Evolutionary conservation across 2,329 filamentous ascomycete species (phyloP), one percentile per base, ranked within the genome.

Genomic region (Tothia fuscella): DNA sequence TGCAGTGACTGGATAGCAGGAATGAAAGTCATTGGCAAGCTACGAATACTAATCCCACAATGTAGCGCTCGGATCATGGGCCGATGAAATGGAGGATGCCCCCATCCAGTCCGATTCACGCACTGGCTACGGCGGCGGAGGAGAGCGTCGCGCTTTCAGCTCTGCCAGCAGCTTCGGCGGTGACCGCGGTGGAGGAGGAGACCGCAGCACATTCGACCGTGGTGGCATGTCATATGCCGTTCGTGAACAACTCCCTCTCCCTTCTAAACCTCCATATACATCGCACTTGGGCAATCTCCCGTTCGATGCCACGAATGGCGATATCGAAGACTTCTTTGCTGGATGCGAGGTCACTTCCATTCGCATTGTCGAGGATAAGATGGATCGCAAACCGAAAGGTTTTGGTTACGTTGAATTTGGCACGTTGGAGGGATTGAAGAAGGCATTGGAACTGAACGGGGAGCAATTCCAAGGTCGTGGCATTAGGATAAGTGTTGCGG

Each of bases 361-460:
- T 50, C 84, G 91, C 55, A 87, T 98, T 54, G 93, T 98, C 49
- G 89, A 95, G 68, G 93, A 98, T 65, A 91, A 89, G 58, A 73
- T 94, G 61, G 82, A 91, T 58, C 78, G 82, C 63, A 87, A 88
- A 57, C 91, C 91, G 50, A 98, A 98, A 71, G 91, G 91, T 37
- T 98, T 98, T 56, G 91, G 89, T 47, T 98, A 98, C 61, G 89
- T 93, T 50, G 91, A 98, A 63, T 98, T 98, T 56, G 78, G 72
- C 50, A 80, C 78, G 39, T 67, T 91, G 33, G 89, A 96, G 38
- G 89, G 89, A 46, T 70, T 98, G 56, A 93, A 93, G 70, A 82
- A 87, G 65, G 91, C 91, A 43, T 74, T 98, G 49, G 76, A 78
- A 45, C 74, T 91, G 48, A 88, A 88, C 55, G 84, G 86, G 53